Evolutionary conservation across 1,139 yeast genomes (phyloP).

Genomic region (Suhomyces taliae): DNA sequence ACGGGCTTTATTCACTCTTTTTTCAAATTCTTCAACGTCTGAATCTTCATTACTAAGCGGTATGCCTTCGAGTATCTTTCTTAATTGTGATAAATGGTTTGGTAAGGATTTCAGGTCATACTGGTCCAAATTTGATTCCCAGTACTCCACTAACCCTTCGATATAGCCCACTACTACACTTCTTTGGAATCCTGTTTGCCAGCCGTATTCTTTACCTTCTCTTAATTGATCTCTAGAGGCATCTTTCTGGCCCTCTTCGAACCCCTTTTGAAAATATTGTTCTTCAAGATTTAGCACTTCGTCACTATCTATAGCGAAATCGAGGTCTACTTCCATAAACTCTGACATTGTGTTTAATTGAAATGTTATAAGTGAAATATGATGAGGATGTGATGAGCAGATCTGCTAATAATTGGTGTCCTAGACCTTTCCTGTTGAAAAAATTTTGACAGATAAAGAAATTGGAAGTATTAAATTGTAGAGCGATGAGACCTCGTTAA

Average conservation of each 20-base stretch:
- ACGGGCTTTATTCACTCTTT: slow-evolving; percentile 42
- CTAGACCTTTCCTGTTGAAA: background rate
- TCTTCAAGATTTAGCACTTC: slow-evolving; percentile 55
- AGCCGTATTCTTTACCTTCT: slow-evolving; percentile 78
- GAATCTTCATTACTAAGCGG: slow-evolving; percentile 39
- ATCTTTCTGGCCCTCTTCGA: slow-evolving; percentile 52
- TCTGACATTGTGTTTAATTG: background rate
- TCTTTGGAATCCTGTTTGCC: slow-evolving; percentile 77
- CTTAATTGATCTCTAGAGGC: slow-evolving; percentile 42
- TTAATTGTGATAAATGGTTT: slow-evolving; percentile 31
- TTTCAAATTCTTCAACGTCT: slow-evolving; percentile 51
- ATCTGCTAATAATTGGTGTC: background rate
- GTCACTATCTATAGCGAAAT: slow-evolving; percentile 39
- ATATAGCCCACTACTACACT: slow-evolving; percentile 65
- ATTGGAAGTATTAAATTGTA: too few species aligned
- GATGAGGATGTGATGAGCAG: too few species aligned
- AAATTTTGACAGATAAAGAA: too few species aligned
- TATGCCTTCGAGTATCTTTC: slow-evolving; percentile 23
- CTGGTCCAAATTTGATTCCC: slow-evolving; percentile 26
- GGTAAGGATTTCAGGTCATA: slow-evolving; percentile 21
- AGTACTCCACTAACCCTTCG: slow-evolving; percentile 48
- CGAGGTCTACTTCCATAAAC: slow-evolving; percentile 4
- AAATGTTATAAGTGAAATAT: too few species aligned
- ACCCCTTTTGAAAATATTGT: slow-evolving; percentile 62
- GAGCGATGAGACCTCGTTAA: too few species aligned